Percentiles rank a stretch among this genome's conserved stretches.
Evolutionary conservation across 345 rosid species (phyloP).

Genomic region (Hibiscus trionum): DNA sequence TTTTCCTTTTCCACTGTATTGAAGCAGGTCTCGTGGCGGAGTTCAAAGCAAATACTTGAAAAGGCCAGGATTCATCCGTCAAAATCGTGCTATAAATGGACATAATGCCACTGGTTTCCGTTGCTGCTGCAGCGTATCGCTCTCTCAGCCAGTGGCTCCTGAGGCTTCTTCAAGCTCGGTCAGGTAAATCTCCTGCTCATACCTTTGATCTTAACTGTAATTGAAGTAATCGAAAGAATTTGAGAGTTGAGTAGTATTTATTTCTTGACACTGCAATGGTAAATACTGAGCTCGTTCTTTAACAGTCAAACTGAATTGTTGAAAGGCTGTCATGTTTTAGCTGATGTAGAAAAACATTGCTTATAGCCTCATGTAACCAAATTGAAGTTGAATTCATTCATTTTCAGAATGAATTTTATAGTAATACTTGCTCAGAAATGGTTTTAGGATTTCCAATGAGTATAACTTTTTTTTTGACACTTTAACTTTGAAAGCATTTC

Average conservation of each 20-base stretch:
- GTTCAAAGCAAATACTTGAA: conserved; percentile 13
- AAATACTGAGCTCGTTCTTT: neutral
- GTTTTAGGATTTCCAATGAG: neutral
- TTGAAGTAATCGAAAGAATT: neutral
- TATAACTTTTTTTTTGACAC: neutral
- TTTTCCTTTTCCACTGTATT: neutral
- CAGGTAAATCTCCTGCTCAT: conserved; percentile 20
- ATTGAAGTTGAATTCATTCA: neutral
- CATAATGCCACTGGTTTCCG: conserved; percentile 20
- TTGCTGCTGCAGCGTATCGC: conserved; percentile 39
- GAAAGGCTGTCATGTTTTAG: neutral
- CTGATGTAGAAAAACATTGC: too few relatives aligned
- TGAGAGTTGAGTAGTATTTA: neutral
- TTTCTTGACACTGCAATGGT: neutral
- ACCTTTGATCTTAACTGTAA: neutral
- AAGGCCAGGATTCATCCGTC: conserved; percentile 9
- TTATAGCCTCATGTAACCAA: neutral
- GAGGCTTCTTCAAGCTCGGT: conserved; percentile 31
- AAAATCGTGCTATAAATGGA: neutral
- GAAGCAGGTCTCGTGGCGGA: conserved; percentile 25
- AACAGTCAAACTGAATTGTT: neutral
- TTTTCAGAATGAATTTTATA: neutral
- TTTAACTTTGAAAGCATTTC: neutral
- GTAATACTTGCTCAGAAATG: neutral
- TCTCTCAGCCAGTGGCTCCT: conserved; percentile 24